Conservation (phyloP, 768 basidiomycete genomes). For the Kwoniella botswanensis region DNA sequence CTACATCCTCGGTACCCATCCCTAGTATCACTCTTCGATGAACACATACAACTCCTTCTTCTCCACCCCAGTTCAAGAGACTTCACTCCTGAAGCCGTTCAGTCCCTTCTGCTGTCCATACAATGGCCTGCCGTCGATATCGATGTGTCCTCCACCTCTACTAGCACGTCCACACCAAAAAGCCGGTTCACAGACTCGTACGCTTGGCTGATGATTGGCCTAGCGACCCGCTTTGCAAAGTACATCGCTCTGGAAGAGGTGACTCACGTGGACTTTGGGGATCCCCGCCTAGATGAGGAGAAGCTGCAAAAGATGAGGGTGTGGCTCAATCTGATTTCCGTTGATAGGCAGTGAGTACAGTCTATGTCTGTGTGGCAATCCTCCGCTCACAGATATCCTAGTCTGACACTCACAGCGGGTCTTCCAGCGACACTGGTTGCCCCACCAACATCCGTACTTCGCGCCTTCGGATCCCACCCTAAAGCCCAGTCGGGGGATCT, state of each 20-base stretch:
- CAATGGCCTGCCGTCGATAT: background rate
- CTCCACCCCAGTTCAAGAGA: background rate
- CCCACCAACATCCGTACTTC: background rate
- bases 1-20: background rate
- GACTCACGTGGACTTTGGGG: background rate
- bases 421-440: background rate
- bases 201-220: background rate
- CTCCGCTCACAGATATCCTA: background rate
- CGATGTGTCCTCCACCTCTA: background rate
- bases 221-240: background rate
- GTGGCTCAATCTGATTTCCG: background rate
- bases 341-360: background rate
- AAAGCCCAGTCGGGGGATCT: background rate
- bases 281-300: background rate
- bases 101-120: background rate
- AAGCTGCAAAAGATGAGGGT: background rate
- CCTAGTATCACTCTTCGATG: background rate
- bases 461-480: background rate
- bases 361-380: background rate
- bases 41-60: background rate
- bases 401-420: background rate
- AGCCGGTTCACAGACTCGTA: slow-evolving; percentile 1
- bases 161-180: background rate
- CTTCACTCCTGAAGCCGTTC: background rate
- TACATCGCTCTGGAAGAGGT: background rate